phyloP scores from a whole-genome alignment of 345 rosid genomes.

The Linum tenue region DNA sequence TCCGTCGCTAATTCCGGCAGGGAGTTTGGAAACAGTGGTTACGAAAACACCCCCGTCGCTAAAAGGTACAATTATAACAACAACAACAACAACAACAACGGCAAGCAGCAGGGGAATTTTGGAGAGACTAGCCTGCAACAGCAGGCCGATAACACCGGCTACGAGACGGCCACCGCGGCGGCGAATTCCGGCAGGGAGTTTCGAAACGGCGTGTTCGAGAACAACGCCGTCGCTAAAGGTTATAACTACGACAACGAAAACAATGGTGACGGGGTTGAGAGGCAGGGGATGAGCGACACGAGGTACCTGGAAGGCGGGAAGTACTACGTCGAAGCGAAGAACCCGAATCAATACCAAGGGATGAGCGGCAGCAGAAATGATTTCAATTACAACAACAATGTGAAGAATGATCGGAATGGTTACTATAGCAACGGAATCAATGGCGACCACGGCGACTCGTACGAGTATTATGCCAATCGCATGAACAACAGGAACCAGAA shows the following conservation, averaged over 20 bases:
- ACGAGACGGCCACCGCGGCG: too few species aligned
- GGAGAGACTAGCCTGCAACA: too few species aligned
- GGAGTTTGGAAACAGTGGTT: not conserved
- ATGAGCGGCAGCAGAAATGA: not conserved
- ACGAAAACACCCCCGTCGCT: not conserved
- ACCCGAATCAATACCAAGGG: not conserved
- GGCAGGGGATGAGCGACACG: conserved; percentile 6
- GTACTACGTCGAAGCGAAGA: not conserved
- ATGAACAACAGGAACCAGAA: not conserved
- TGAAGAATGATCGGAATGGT: not conserved
- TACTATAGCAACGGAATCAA: too few species aligned
- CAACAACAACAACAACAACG: conserved; percentile 1
- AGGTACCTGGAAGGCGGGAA: not conserved
- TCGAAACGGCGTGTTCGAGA: not conserved
- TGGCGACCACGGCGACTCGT: too few species aligned
- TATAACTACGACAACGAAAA: not conserved
- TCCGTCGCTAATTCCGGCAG: not conserved
- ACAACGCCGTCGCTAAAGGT: not conserved
- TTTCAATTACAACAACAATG: not conserved
- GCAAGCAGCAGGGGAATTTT: too few species aligned
- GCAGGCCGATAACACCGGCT: too few species aligned
- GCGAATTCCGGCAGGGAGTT: not conserved
- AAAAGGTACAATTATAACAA: not conserved
- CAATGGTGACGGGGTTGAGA: not conserved
- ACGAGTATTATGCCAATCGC: too few species aligned